Percentiles rank a stretch among this genome's conserved stretches.
These are phyloP conservation scores for Aspergillus texensis DNA, from an alignment of 2,329 filamentous ascomycete species.

Conservation along the genomic window DNA sequence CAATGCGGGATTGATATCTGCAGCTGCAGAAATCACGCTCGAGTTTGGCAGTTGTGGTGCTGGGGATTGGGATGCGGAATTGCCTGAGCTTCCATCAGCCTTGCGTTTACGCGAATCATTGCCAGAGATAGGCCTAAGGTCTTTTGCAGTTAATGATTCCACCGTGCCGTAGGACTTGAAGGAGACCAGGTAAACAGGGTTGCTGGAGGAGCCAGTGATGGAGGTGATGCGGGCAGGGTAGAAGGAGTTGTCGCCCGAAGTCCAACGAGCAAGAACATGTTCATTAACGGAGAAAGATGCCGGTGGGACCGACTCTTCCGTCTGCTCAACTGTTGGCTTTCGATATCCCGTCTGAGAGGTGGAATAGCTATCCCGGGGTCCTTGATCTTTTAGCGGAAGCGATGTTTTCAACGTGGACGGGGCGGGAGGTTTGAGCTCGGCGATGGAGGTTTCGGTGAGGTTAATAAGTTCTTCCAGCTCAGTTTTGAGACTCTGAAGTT, in stretches of 20 bases:
- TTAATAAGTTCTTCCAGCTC: conserved; percentile 82
- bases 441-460: conserved; percentile 77
- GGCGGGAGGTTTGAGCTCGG: conserved; percentile 70
- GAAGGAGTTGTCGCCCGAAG: conserved; percentile 83
- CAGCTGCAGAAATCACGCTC: conserved; percentile 66
- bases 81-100: conserved; percentile 72
- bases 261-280: conserved; percentile 85
- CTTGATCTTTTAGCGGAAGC: conserved; percentile 68
- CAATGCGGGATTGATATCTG: conserved; percentile 67
- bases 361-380: conserved; percentile 79
- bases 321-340: conserved; percentile 45
- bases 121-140: conserved; percentile 74
- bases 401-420: conserved; percentile 52
- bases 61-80: conserved; percentile 46
- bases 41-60: conserved; percentile 46
- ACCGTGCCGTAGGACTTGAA: conserved; percentile 86
- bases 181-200: conserved; percentile 90
- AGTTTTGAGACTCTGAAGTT: conserved; percentile 74
- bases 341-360: conserved; percentile 67
- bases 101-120: conserved; percentile 78
- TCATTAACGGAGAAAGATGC: conserved; percentile 83
- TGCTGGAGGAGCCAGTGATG: conserved; percentile 87
- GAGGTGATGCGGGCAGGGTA: conserved; percentile 92
- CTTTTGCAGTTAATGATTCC: conserved; percentile 78
- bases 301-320: conserved; percentile 58